Conservation (phyloP, 192 early-diverging fungal species). For the Paraglomus occultum region DNA sequence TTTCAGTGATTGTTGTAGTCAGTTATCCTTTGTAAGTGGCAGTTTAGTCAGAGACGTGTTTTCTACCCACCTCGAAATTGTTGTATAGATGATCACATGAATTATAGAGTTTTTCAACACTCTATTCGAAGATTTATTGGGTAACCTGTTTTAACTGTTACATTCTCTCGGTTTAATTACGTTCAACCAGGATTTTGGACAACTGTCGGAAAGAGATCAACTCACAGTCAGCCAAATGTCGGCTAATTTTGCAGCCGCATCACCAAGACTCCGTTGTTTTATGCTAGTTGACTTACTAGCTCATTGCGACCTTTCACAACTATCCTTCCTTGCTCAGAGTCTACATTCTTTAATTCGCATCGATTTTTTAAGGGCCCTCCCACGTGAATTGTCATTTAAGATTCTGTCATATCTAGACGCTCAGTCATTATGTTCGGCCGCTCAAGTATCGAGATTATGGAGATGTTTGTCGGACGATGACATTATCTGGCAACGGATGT, state of each 20-base stretch:
- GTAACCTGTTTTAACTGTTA: no score
- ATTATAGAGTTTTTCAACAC: no score
- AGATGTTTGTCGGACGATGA: conserved; percentile 86
- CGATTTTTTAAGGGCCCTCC: conserved; percentile 76
- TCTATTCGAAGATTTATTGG: no score
- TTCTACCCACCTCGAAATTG: no score
- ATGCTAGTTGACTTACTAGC: conserved; percentile 76
- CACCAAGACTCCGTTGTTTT: conserved; percentile 60
- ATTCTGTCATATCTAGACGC: conserved; percentile 93
- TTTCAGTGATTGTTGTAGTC: no score
- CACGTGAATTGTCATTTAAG: conserved; percentile 78
- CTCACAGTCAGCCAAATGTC: conserved; percentile 68
- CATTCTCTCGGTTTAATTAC: no score
- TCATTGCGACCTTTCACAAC: conserved; percentile 82
- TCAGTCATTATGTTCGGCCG: conserved; percentile 83
- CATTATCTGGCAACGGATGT: conserved; percentile 95
- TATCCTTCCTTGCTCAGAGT: conserved; percentile 74
- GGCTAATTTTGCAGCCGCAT: conserved; percentile 66
- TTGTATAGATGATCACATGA: no score
- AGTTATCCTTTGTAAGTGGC: no score
- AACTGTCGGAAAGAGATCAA: conserved; percentile 55
- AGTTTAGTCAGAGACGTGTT: no score
- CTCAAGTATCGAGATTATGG: conserved; percentile 86
- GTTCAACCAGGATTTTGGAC: conserved; percentile 49
- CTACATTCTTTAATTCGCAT: conserved; percentile 74